Conservation (phyloP, 1,139 yeast genomes). For the Blastobotrys ciferrii region DNA sequence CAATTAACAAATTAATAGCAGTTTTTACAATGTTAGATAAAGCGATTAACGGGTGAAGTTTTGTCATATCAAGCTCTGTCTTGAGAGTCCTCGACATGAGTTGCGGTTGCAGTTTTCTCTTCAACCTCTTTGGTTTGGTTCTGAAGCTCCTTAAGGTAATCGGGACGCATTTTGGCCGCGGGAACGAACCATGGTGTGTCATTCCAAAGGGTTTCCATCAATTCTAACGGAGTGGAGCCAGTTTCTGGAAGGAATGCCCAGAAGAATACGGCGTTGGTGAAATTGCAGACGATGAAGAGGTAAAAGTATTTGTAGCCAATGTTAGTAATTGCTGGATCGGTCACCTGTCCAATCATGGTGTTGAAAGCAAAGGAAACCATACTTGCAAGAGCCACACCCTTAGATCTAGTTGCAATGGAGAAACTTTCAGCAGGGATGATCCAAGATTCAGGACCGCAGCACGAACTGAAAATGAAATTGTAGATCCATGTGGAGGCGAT, state of each 20-base stretch:
- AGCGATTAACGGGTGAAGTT: neutral
- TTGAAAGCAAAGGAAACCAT: conserved; percentile 28
- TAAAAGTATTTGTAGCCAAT: conserved; percentile 25
- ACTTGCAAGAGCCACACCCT: conserved; percentile 58
- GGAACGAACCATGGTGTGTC: conserved; percentile 18
- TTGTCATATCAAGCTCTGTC: neutral
- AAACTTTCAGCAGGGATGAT: conserved; percentile 70
- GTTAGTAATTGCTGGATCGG: conserved; percentile 22
- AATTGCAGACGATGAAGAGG: conserved; percentile 32
- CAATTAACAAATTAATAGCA: neutral
- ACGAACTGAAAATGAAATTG: conserved; percentile 26
- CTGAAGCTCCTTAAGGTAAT: conserved; percentile 11
- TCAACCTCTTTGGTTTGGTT: conserved; percentile 13
- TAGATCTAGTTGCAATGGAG: conserved; percentile 67
- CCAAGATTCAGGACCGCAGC: conserved; percentile 82
- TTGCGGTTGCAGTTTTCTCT: conserved; percentile 6
- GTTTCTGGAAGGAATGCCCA: conserved; percentile 55
- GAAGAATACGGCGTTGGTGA: conserved; percentile 35
- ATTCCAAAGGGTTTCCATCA: conserved; percentile 12
- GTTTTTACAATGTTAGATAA: too few relatives aligned
- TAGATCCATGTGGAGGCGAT: conserved; percentile 32
- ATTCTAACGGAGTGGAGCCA: conserved; percentile 41
- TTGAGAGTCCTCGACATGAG: neutral
- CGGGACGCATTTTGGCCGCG: conserved; percentile 13
- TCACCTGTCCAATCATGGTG: conserved; percentile 32